These are phyloP conservation scores for Arctium lappa DNA, from an alignment of 129 eudicot species.

Conservation along the genomic window DNA sequence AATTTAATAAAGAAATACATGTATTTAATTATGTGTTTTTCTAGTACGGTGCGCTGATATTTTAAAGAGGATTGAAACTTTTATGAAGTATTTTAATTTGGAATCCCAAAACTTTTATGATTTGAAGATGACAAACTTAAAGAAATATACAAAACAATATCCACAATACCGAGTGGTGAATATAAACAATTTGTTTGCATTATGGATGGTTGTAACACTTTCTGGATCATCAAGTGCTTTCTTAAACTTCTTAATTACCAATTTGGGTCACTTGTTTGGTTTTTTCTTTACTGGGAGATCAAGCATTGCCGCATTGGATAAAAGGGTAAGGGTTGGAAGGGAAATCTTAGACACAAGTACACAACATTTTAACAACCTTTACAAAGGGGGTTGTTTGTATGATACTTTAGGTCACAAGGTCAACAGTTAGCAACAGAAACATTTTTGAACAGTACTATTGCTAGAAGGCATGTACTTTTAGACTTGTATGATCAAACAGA, in stretches of 20 bases:
- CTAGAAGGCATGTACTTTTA: background rate
- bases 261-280: background rate
- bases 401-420: background rate
- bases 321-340: too few species aligned
- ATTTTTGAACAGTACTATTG: background rate
- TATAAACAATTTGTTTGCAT: too few species aligned
- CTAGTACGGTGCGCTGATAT: too few species aligned
- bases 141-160: background rate
- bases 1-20: background rate
- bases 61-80: too few species aligned
- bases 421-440: background rate
- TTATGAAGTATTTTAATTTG: background rate
- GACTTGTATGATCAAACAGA: slow-evolving; percentile 5
- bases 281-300: too few species aligned
- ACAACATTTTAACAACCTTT: too few species aligned
- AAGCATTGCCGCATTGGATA: too few species aligned
- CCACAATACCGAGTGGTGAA: background rate
- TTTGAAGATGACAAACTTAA: background rate
- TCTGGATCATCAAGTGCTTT: background rate
- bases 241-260: background rate
- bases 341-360: too few species aligned
- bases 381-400: background rate
- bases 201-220: background rate
- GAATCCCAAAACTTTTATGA: background rate
- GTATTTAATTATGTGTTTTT: too few species aligned